A percentile compares a stretch with the other conserved stretches of the same genome.
These are phyloP conservation scores for Amanita rubescens DNA, from an alignment of 768 basidiomycete species.

Conservation along the genomic window DNA sequence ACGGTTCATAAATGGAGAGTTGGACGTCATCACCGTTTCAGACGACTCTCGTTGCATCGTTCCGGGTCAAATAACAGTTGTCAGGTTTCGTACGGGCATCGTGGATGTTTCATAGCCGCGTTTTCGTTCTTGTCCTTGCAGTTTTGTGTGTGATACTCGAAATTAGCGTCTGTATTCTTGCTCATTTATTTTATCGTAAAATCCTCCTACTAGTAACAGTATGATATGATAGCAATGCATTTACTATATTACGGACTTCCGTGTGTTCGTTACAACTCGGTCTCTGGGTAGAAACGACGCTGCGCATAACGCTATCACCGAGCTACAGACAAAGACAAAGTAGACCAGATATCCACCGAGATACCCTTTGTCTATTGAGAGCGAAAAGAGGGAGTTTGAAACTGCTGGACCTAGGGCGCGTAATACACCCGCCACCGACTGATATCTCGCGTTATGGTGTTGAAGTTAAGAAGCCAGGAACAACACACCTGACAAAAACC, in stretches of 20 bases:
- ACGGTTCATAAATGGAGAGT: constrained; percentile 53
- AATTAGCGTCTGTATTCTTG: too few relatives aligned
- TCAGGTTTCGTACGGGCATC: too few relatives aligned
- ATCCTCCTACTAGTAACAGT: too few relatives aligned
- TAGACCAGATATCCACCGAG: constrained; percentile 55
- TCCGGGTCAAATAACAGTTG: too few relatives aligned
- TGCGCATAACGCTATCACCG: background rate
- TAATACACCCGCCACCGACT: constrained; percentile 30
- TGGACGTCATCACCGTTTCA: constrained; percentile 44
- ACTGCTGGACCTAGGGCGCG: constrained; percentile 48
- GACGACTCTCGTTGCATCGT: constrained; percentile 51
- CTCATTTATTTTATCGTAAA: too few relatives aligned
- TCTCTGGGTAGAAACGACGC: constrained; percentile 17
- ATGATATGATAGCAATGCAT: too few relatives aligned
- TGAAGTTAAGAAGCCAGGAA: background rate
- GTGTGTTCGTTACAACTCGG: too few relatives aligned
- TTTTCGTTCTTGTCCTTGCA: too few relatives aligned
- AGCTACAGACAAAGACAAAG: constrained; percentile 24
- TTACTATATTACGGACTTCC: too few relatives aligned
- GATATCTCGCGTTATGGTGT: background rate
- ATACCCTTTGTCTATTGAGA: constrained; percentile 47
- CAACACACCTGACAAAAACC: background rate
- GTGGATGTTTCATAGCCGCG: too few relatives aligned
- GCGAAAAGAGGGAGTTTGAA: constrained; percentile 59
- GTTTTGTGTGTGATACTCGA: too few relatives aligned